Evolutionary conservation across 1,139 yeast genomes (phyloP), one percentile per base, ranked within the genome.

Genomic region (Debaryomyces nepalensis): DNA sequence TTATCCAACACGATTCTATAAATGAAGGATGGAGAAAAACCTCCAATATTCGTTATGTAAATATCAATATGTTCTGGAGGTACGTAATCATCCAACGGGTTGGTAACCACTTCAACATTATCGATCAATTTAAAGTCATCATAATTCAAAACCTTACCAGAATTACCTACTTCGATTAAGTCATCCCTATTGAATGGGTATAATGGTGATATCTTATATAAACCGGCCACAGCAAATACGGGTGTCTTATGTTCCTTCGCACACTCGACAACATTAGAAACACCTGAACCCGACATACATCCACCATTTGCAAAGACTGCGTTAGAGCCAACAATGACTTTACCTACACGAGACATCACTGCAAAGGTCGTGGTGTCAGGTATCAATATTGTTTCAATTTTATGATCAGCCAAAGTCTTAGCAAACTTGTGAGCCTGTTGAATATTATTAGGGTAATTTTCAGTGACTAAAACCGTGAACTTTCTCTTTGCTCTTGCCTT

Each of bases 301-400:
- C 99, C 98, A 44, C 99, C 99, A 59, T 95, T 93, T 42, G 96
- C 96, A 61, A 89, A 86, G 6, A 95, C 97, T 0, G 96, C 82
- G 51, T 88, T 81, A 1, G 98, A 84, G 16, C 98, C 97, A 47
- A 95, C 80, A 47, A 93, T 81, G 20, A 95, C 99, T 63, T 95
- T 95, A 37, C 98, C 97, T 2, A 95, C 99, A 50, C 97, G 75
- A 37, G 97, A 87, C 99, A 95, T 95, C 38, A 95, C 87, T 0
- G 99, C 98, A 64, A 86, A 89, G 0, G 86, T 90, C 20, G 96
- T 86, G 3, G 95, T 79, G 59, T 95, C 99, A 0, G 99, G 98
- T 37, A 95, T 87, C 42, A 95, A 78, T 2, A 90, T 87, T 1
- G 97, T 84, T 50, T 90, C 96, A 43, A 95, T 89, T 42, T 93